Base-by-base conservation (phyloP, 78 protist genomes). In the slime mould (Dictyostelium discoideum) region DNA sequence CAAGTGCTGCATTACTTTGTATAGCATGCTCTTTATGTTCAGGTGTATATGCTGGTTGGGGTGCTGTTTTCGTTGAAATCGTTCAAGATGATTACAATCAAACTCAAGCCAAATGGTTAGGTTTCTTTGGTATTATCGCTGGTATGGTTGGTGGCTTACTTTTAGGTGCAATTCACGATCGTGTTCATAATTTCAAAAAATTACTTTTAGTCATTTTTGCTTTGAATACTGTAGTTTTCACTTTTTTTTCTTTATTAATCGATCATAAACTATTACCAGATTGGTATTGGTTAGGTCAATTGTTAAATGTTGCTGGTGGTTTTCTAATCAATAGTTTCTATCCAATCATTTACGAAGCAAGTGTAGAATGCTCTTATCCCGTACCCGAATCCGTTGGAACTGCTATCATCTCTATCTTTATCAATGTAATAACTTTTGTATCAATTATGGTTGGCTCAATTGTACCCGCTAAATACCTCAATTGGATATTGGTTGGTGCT, bases 111-210 rank as follows among this genome's bases (percentile, higher is more conserved):
- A 90, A 90, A 90, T 82, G 87, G 95, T 54, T 90, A n/a, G 95
- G 95, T 29, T 90, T 90, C 95, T 90, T 39, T 67, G 95, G 95
- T 80, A 90, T 90, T n/a, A 13, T 90, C 0, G 95, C 95, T 7
- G 95, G 95, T 54, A 48, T 90, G 26, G 44, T 83, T 42, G 95
- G 95, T 73, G 95, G 95, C 13, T 20, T 90, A 2, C 1, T 82
- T 0, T 77, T 85, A 18, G 95, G 95, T 37, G 42, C 26, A 22
- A 5, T 82, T 4, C 95, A 90, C 7, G 95, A 90, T 80, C 44
- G 57, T 48, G 32, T 82, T 13, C 95, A 90, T 39, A 90, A 90
- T 40, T 90, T 54, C 42, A 90, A 90, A 39, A 82, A 50, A 50
- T 11, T 90, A 11, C 42, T 90, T 16, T 44, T 90, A 0, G 2